phyloP scores from a whole-genome alignment of 805 yeast genomes.

The Lipomyces lipofer region DNA sequence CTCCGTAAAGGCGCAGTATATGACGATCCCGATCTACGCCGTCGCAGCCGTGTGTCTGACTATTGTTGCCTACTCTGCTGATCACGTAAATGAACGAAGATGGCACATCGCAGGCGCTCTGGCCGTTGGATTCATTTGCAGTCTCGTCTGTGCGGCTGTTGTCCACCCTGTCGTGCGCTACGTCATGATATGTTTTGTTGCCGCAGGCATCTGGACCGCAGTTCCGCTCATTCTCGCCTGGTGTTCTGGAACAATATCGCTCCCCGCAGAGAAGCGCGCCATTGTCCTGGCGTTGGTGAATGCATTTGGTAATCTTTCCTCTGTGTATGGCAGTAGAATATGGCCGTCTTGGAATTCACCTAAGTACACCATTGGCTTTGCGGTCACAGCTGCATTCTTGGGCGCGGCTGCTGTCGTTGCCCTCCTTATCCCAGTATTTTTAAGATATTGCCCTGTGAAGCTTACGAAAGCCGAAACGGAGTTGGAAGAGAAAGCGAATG shows the following conservation, averaged over 20 bases:
- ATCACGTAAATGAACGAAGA: slow-evolving; percentile 24
- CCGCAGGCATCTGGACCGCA: too few species aligned
- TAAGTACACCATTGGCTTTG: slow-evolving; percentile 14
- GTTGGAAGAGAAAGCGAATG: too few species aligned
- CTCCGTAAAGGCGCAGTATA: slow-evolving; percentile 51
- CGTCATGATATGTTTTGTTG: slow-evolving; percentile 22
- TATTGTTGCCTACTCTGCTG: slow-evolving; percentile 45
- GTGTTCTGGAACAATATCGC: slow-evolving; percentile 38
- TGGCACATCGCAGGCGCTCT: slow-evolving; percentile 18
- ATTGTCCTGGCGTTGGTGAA: slow-evolving; percentile 46
- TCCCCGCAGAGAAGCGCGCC: slow-evolving; percentile 50
- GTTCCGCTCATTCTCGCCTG: slow-evolving; percentile 12
- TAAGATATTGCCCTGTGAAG: too few species aligned
- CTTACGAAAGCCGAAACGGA: too few species aligned
- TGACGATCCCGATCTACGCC: slow-evolving; percentile 61
- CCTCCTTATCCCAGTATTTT: too few species aligned
- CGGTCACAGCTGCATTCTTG: slow-evolving; percentile 7
- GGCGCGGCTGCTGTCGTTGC: slow-evolving; percentile 5
- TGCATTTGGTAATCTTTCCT: slow-evolving; percentile 14
- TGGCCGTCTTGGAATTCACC: slow-evolving; percentile 14
- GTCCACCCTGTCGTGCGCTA: slow-evolving; percentile 11
- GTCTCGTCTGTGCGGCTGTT: slow-evolving; percentile 11
- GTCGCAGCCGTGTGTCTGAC: slow-evolving; percentile 47
- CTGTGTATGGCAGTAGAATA: slow-evolving; percentile 20
- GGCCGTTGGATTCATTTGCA: too few species aligned